These are phyloP conservation scores for Aotearoamyces nothofagi DNA, from an alignment of 2,329 filamentous ascomycete genomes.

Conservation along the genomic window DNA sequence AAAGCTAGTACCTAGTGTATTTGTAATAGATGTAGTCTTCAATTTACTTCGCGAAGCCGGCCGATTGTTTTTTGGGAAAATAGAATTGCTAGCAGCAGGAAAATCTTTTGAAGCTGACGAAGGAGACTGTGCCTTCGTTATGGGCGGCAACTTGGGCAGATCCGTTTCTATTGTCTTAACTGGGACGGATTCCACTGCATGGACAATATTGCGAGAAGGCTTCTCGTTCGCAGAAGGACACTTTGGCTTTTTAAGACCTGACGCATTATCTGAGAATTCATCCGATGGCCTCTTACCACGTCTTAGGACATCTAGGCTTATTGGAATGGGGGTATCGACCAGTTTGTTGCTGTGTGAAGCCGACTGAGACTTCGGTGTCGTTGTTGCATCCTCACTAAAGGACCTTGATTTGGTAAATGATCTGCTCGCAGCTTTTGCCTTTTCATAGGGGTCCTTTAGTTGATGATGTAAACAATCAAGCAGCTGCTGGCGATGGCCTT, in stretches of 20 bases:
- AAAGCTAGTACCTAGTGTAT: constrained; percentile 1
- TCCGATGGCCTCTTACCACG: constrained; percentile 1
- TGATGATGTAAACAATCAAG: neutral
- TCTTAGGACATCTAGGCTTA: neutral
- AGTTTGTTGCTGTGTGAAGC: neutral
- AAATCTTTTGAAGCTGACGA: constrained; percentile 1
- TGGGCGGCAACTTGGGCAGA: neutral
- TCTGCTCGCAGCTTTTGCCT: constrained; percentile 1
- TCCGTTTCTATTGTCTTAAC: too few relatives aligned
- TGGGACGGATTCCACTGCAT: neutral
- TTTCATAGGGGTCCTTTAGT: neutral
- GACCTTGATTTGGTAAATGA: neutral
- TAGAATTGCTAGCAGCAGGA: neutral
- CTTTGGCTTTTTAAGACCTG: constrained; percentile 2
- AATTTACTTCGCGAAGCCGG: neutral
- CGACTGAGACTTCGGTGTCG: neutral
- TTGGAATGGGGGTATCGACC: constrained; percentile 1
- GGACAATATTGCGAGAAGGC: neutral
- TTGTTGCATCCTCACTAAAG: neutral
- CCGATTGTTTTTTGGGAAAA: neutral
- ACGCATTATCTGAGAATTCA: constrained; percentile 1
- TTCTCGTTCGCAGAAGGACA: neutral
- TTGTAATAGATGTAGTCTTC: too few relatives aligned
- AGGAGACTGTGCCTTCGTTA: neutral
- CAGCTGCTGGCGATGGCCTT: constrained; percentile 2